Evolutionary conservation across 148 eudicot genomes (phyloP).

Genomic region (Chenopodium berlandieri): DNA sequence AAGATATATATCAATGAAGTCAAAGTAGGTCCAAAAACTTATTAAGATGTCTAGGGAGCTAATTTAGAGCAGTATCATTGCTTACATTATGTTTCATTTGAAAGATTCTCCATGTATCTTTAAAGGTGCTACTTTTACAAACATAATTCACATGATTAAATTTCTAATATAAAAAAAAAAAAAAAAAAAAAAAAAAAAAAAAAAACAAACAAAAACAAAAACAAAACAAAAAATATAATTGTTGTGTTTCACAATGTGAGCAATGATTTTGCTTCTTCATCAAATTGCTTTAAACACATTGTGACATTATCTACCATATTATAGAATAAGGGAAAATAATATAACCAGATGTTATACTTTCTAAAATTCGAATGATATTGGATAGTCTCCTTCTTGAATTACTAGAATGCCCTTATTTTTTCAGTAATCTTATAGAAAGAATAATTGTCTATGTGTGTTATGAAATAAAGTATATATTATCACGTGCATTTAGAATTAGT

Average conservation of each 20-base stretch:
- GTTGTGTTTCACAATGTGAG: not conserved
- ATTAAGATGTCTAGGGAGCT: not conserved
- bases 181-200: not conserved
- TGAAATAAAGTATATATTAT: no score
- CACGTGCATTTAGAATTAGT: no score
- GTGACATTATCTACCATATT: not conserved
- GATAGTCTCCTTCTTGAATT: no score
- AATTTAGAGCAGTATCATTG: conserved; percentile 1
- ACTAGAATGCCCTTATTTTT: no score
- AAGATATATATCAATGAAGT: not conserved
- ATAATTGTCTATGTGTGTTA: no score
- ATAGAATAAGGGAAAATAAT: no score
- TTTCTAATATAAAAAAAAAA: not conserved
- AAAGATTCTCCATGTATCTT: not conserved
- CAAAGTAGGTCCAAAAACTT: conserved; percentile 2
- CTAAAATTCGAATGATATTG: no score
- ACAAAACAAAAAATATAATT: not conserved
- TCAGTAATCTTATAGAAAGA: no score
- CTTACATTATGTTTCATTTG: conserved; percentile 2
- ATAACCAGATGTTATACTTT: no score
- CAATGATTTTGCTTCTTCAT: not conserved
- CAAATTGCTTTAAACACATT: not conserved
- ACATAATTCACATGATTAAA: not conserved
- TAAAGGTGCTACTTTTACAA: not conserved
- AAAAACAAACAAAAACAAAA: no score